Conservation (phyloP, 23 red algal genomes). For the Gracilaria domingensis region DNA sequence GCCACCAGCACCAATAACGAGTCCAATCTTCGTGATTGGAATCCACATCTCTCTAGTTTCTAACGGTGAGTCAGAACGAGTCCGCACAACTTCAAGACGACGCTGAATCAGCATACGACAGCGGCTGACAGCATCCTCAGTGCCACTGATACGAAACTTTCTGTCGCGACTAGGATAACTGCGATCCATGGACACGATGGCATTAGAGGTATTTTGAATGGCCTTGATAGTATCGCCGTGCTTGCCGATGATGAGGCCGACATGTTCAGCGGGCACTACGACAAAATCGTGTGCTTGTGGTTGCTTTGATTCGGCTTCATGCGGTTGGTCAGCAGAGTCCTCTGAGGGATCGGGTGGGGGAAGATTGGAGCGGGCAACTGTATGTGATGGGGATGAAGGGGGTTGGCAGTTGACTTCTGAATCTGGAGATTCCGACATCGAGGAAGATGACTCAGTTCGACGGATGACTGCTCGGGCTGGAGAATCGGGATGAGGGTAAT, state of each 20-base stretch:
- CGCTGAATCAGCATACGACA: conserved; percentile 56
- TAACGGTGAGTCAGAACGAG: conserved; percentile 8
- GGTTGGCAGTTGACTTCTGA: background rate
- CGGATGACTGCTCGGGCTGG: conserved; percentile 25
- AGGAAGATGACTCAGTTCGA: conserved; percentile 32
- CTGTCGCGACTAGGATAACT: conserved; percentile 53
- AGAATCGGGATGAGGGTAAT: background rate
- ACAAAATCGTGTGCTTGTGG: conserved; percentile 25
- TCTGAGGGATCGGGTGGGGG: background rate
- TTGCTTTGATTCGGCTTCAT: background rate
- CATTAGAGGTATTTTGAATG: conserved; percentile 63
- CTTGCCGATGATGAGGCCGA: conserved; percentile 87
- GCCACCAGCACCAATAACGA: conserved; percentile 79
- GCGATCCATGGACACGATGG: conserved; percentile 61
- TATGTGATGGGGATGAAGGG: conserved; percentile 2
- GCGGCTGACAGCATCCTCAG: conserved; percentile 51
- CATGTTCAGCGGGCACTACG: conserved; percentile 77
- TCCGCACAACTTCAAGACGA: conserved; percentile 42
- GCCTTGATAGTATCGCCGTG: conserved; percentile 82
- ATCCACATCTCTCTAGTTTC: conserved; percentile 82
- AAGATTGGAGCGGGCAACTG: background rate
- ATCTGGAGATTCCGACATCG: conserved; percentile 37
- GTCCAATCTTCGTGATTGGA: conserved; percentile 73
- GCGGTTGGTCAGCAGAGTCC: background rate
- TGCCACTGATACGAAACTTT: conserved; percentile 66